Evolutionary conservation across 257 asterid species (phyloP), one percentile per base, ranked within the genome.

Genomic region (Echium plantagineum): DNA sequence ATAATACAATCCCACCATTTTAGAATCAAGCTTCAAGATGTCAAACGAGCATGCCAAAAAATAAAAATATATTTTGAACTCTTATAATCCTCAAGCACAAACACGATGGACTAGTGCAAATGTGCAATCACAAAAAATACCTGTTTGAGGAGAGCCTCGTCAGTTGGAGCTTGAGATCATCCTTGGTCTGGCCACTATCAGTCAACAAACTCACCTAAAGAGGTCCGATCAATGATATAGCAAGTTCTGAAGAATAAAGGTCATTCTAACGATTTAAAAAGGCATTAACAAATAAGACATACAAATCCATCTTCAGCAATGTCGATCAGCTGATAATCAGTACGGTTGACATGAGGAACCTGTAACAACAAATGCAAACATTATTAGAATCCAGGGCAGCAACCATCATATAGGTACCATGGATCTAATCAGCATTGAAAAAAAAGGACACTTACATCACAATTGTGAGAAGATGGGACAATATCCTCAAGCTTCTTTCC

Each of bases 321-420:
- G 57, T 75, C 80, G 26, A 75, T 75, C 32, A 75, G 66, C 63
- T 71, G 82, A 52, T 67, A 77, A 24, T 73, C 79, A 61, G 79
- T 73, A 19, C 82, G 75, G 55, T 60, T 73, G 54, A 77, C 82
- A 52, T 77, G 82, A 47, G 82, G 82, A 60, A 77, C 81, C 81
- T 72, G 61, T n/a, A 55, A 60, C 46, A 55, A 38, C 5, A 66
- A 53, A 53, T 52, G 26, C 57, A 53, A 19, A 53, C 13, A 13
- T 53, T 53, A 53, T 42, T 16, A n/a, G 12, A 5, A 17, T 17
- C 21, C 15, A 53, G 22, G 15, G 20, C 13, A 1, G 21, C 22
- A 19, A n/a, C 4, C 22, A 5, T 28, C 7, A 28, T n/a, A n/a
- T n/a, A 53, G 12, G 3, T 53, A 18, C 57, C 21, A 0, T 1